These are phyloP conservation scores for Globisporangium cylindrosporum DNA, from an alignment of 352 stramenopile genomes.

Conservation along the genomic window DNA sequence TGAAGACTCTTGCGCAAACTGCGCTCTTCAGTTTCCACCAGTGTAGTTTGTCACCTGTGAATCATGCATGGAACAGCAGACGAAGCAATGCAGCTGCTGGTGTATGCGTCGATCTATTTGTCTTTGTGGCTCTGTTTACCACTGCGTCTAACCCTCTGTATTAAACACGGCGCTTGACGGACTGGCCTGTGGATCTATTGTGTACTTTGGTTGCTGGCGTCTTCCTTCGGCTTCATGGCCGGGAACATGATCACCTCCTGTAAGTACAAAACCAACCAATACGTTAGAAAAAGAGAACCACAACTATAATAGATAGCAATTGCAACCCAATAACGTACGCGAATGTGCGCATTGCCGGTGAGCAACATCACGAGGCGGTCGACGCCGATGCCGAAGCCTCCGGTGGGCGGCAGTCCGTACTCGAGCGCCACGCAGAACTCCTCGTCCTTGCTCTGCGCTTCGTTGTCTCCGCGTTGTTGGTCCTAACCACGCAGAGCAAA, in stretches of 20 bases:
- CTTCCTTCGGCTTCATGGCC: slow-evolving; percentile 94
- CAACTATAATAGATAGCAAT: neutral
- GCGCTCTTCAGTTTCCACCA: no score
- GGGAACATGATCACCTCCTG: slow-evolving; percentile 99
- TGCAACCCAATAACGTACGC: slow-evolving; percentile 36
- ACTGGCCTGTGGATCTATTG: neutral
- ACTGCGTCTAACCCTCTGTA: neutral
- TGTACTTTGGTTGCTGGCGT: neutral
- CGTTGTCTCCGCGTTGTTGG: slow-evolving; percentile 72
- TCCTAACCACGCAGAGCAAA: slow-evolving; percentile 25
- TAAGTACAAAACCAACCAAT: slow-evolving; percentile 7
- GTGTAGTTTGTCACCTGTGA: no score
- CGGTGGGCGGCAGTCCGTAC: slow-evolving; percentile 96
- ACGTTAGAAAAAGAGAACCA: slow-evolving; percentile 1
- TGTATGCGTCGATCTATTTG: no score
- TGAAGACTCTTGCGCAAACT: no score
- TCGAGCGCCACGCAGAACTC: slow-evolving; percentile 98
- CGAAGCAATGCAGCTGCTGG: no score
- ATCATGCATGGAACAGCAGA: no score
- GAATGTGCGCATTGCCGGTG: slow-evolving; percentile 97
- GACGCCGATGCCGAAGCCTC: slow-evolving; percentile 96
- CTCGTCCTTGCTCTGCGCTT: slow-evolving; percentile 94
- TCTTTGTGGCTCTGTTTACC: no score
- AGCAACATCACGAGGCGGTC: slow-evolving; percentile 99
- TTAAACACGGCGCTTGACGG: neutral